Evolutionary conservation across 768 basidiomycete species (phyloP), one percentile per base, ranked within the genome.

Genomic region (Obba rivulosa): DNA sequence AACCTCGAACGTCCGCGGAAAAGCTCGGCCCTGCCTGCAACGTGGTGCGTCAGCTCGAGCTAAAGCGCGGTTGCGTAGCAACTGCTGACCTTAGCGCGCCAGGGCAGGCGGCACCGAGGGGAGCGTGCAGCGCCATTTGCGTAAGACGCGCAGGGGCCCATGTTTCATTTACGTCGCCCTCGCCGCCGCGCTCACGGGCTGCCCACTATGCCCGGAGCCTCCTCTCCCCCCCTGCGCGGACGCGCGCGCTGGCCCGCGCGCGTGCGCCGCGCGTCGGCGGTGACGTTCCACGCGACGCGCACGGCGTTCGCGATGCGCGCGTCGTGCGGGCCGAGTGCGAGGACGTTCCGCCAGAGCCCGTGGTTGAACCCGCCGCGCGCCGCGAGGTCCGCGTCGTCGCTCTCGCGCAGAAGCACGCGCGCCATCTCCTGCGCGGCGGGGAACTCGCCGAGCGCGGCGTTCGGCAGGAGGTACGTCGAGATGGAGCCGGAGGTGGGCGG

Each of bases 211-310:
- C 13, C 28, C 28, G 28, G 5, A 5, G 13, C 28, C 41, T 8
- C 41, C 11, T 5, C 44, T 17, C 8, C 31, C 11, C 35, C 21
- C 36, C 20, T 11, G 22, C 8, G 24, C 37, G 22, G 16, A 22
- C 3, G 24, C 37, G 7, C 16, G 21, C 13, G 7, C 38, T 36
- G 35, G 13, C 40, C 62, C 49, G 60, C 61, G 43, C 64, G 62
- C 39, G 61, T 57, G 20, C 66, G 65, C 18, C 66, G 66, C n/a
- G 82, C 79, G 54, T 89, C 85, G 16, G 81, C 78, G 8, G 88
- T 79, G 37, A 85, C 82, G 41, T 80, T 85, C 87, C 87, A 92
- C 38, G 80, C 78, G 18, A 72, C 80, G 56, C 73, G 73, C 21
- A 73, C 77, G 39, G 80, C 61, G 53, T 75, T 69, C 43, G 75